Conservation (phyloP, 441 rosid species). For the Adansonia grandidieri region DNA sequence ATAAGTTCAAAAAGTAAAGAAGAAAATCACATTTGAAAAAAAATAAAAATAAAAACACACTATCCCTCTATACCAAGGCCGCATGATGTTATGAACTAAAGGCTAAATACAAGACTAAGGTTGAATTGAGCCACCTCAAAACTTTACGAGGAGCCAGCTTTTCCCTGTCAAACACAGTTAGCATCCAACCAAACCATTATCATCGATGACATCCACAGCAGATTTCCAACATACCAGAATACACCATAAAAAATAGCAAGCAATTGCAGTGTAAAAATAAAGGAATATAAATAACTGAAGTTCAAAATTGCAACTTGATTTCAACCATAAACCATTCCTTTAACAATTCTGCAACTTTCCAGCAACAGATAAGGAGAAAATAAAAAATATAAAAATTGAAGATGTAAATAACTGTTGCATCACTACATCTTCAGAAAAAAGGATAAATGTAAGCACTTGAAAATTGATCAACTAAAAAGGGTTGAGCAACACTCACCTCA, state of each 20-base stretch:
- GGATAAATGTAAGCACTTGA: conserved; percentile 18
- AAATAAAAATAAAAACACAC: not conserved
- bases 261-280: not conserved
- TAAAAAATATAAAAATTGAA: not conserved
- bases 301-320: not conserved
- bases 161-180: conserved; percentile 35
- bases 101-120: conserved; percentile 24
- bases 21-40: conserved; percentile 11
- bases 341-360: conserved; percentile 16
- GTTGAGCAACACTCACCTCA: conserved; percentile 67
- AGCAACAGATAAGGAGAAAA: not conserved
- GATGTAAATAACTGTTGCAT: conserved; percentile 23
- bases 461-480: conserved; percentile 14
- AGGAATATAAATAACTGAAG: not conserved
- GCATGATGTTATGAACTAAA: conserved; percentile 20
- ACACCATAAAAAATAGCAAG: not conserved
- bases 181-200: conserved; percentile 30
- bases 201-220: conserved; percentile 17
- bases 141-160: conserved; percentile 31
- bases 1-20: not conserved
- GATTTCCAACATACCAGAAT: conserved; percentile 9
- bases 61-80: conserved; percentile 23
- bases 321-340: not conserved
- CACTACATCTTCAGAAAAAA: not conserved
- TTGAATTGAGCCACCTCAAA: conserved; percentile 29